phyloP scores from a whole-genome alignment of 306 rosid genomes.

The Ammopiptanthus mongolicus region DNA sequence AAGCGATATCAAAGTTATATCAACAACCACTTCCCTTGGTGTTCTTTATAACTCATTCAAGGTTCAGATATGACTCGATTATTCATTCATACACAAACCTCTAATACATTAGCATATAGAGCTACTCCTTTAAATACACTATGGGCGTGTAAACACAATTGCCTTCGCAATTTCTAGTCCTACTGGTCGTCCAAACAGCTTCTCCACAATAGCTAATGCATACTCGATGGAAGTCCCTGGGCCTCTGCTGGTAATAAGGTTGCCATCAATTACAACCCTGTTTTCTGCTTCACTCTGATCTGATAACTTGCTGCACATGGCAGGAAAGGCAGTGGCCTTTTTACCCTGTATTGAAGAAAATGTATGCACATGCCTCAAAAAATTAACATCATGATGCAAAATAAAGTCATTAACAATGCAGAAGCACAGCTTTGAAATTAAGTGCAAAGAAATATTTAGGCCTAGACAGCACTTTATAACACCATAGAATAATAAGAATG shows the following conservation, averaged over 20 bases:
- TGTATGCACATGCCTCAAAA: not conserved
- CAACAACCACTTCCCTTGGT: not conserved
- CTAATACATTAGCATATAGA: not conserved
- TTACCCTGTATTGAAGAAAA: constrained; percentile 46
- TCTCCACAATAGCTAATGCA: constrained; percentile 75
- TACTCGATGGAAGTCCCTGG: constrained; percentile 85
- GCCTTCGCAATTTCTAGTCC: constrained; percentile 58
- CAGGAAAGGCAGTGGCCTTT: constrained; percentile 84
- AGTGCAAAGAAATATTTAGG: not conserved
- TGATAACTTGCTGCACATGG: constrained; percentile 57
- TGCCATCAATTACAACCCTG: constrained; percentile 80
- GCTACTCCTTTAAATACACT: constrained; percentile 19
- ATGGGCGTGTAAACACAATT: constrained; percentile 38
- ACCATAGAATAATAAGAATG: not conserved
- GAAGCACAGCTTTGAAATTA: not conserved
- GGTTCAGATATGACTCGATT: constrained; percentile 15
- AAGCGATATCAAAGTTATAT: not conserved
- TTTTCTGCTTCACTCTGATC: constrained; percentile 71
- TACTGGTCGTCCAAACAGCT: constrained; percentile 55
- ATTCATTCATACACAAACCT: constrained; percentile 35
- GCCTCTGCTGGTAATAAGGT: constrained; percentile 84
- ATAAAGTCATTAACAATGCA: not conserved
- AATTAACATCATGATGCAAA: not conserved
- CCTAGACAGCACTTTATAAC: not conserved
- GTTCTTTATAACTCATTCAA: constrained; percentile 1